Conservation (phyloP, 2,329 filamentous ascomycete species). For the Aureobasidium vineae region DNA sequence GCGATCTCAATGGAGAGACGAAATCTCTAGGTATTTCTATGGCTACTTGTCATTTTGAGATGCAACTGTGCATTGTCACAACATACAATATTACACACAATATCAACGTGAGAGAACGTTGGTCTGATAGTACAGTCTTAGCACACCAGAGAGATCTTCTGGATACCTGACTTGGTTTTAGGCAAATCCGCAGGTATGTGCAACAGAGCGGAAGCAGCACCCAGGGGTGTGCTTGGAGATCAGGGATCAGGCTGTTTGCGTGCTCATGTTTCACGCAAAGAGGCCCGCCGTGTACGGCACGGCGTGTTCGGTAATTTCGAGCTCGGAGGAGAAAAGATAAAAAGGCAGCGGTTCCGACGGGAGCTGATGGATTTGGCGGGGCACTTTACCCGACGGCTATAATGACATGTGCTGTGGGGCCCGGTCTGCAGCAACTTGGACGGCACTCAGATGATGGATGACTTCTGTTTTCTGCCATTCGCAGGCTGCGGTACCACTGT, state of each 20-base stretch:
- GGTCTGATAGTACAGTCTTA: too few relatives aligned
- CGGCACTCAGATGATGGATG: slow-evolving; percentile 6
- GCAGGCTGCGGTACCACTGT: slow-evolving; percentile 15
- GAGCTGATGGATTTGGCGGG: slow-evolving; percentile 6
- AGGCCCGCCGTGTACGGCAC: background rate
- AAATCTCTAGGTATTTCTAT: too few relatives aligned
- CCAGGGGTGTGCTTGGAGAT: background rate
- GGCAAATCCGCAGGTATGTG: background rate
- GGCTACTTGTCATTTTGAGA: too few relatives aligned
- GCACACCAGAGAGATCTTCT: background rate
- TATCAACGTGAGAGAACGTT: too few relatives aligned
- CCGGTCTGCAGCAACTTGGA: background rate
- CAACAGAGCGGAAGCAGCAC: too few relatives aligned
- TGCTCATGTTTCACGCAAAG: background rate
- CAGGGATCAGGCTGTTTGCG: slow-evolving; percentile 21
- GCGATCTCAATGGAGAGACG: too few relatives aligned
- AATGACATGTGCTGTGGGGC: slow-evolving; percentile 14
- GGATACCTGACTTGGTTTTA: background rate
- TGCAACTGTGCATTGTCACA: too few relatives aligned
- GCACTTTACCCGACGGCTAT: slow-evolving; percentile 19
- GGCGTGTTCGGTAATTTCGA: slow-evolving; percentile 7
- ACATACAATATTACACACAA: too few relatives aligned
- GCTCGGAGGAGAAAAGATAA: background rate
- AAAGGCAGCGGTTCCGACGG: slow-evolving; percentile 4
- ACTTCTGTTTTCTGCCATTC: slow-evolving; percentile 20